Base-by-base conservation (phyloP, 2,329 filamentous ascomycete genomes). In the Curvularia eragrostidis region DNA sequence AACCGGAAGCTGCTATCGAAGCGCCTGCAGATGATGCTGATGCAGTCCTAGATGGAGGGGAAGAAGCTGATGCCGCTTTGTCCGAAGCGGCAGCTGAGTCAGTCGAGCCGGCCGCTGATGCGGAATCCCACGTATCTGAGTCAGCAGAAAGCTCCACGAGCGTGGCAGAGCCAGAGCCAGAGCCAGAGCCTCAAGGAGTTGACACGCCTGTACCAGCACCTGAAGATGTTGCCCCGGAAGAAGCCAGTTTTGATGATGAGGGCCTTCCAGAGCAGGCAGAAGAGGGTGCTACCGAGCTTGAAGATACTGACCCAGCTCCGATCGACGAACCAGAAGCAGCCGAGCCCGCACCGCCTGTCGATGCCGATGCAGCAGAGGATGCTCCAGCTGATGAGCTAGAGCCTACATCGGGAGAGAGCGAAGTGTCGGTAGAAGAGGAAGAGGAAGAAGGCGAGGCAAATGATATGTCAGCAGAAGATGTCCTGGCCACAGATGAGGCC, bases 181-280 rank as follows among this genome's bases (percentile, higher is more conserved):
- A 50, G 10, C 12, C 6, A n/a, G 46, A 48, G 15, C 5, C 52
- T 23, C 49, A 52, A 13, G 61, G 63, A 42, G 21, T 44, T 18
- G 47, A 51, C 5, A 23, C 30, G 18, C 13, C 59, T 32, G 28
- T 41, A 32, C 30, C 47, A 13, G 23, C 23, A 28, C n/a, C 34
- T 8, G 51, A 60, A 34, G 44, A 34, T 4, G 39, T 15, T 9
- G n/a, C 47, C 3, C 3, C 24, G 30, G 23, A 26, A 4, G 30
- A 58, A 32, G 57, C 54, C 12, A 23, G 42, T 5, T 8, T 19
- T 4, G 24, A 52, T 5, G 38, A 26, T 2, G 18, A 34, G 23
- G 38, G 12, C 3, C 2, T 12, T 4, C 10, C 43, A 39, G 41
- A 46, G 50, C 41, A 46, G 9, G 50, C 24, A 8, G 60, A 59